Evolutionary conservation across 225 moss, liverwort and hornwort species (phyloP).

Genomic region (Climacium dendroides): DNA sequence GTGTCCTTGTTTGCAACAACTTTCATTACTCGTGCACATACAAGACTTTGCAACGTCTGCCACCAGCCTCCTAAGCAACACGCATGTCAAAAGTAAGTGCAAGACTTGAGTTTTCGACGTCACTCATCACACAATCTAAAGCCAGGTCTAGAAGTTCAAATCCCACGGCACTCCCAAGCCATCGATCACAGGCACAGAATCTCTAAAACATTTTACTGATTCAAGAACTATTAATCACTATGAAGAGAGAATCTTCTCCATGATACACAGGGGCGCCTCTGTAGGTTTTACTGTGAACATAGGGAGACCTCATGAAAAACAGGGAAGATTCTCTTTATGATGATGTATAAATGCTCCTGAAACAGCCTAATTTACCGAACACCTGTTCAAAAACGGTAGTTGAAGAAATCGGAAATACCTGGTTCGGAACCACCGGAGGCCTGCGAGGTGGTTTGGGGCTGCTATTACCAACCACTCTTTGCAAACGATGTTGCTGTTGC

Average conservation of each 20-base stretch:
- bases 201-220: neutral
- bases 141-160: neutral
- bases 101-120: neutral
- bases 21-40: neutral
- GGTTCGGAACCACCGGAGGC: constrained; percentile 26
- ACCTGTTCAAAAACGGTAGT: neutral
- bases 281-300: neutral
- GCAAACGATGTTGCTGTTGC: constrained; percentile 52
- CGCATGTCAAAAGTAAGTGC: neutral
- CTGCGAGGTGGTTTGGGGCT: constrained; percentile 24
- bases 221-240: neutral
- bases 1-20: neutral
- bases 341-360: neutral
- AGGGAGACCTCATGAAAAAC: neutral
- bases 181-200: neutral
- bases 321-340: neutral
- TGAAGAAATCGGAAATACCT: neutral
- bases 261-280: neutral
- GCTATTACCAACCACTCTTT: constrained; percentile 1
- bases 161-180: neutral
- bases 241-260: neutral
- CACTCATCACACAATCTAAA: neutral
- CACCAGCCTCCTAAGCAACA: neutral
- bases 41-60: neutral
- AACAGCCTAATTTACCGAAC: neutral